Conservation (phyloP, 768 basidiomycete species). For the Termitomyces eurrhizus region DNA sequence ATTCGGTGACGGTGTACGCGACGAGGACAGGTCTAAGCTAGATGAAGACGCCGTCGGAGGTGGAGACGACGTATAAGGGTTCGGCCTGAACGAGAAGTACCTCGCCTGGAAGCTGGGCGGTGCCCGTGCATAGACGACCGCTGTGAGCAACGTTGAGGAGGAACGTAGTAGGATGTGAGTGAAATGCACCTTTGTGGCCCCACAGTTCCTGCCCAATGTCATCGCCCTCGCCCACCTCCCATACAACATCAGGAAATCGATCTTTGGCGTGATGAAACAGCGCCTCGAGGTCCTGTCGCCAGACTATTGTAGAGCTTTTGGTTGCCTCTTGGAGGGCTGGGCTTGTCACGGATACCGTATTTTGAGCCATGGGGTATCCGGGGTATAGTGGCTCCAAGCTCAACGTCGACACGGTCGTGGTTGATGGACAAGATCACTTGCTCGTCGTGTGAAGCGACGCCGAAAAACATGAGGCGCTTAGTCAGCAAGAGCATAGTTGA, state of each 20-base stretch:
- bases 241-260: constrained; percentile 95
- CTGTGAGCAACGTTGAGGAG: constrained; percentile 23
- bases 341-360: constrained; percentile 9
- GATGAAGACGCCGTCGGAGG: constrained; percentile 56
- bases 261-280: constrained; percentile 86
- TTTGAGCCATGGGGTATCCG: constrained; percentile 19
- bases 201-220: constrained; percentile 65
- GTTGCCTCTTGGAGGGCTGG: constrained; percentile 64
- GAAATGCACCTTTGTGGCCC: constrained; percentile 86
- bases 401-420: constrained; percentile 11
- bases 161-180: neutral
- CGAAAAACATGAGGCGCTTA: constrained; percentile 22
- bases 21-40: constrained; percentile 49
- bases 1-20: constrained; percentile 29
- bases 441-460: constrained; percentile 17
- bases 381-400: constrained; percentile 13
- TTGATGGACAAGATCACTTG: constrained; percentile 10
- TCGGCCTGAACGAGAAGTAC: constrained; percentile 76
- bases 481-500: constrained; percentile 5
- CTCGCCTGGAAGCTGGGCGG: constrained; percentile 88
- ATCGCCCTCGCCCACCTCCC: constrained; percentile 61
- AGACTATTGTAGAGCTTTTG: constrained; percentile 60
- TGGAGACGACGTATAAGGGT: constrained; percentile 42
- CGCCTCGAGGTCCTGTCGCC: constrained; percentile 77
- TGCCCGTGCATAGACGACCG: constrained; percentile 92